phyloP scores from a whole-genome alignment of 495 filamentous ascomycete genomes.

The Penicillium subrubescens region DNA sequence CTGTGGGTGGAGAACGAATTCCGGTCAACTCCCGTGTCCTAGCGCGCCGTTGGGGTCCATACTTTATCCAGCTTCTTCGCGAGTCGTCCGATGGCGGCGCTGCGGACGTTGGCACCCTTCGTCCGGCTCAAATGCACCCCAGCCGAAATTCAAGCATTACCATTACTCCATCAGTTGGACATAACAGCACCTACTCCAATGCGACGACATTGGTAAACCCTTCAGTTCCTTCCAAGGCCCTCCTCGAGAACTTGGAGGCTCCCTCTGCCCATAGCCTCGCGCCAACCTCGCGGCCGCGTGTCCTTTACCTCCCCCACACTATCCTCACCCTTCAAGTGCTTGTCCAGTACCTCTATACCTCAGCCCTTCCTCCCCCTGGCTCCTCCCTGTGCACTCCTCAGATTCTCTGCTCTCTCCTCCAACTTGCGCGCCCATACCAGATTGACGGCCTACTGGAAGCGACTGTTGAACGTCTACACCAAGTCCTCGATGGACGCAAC shows the following conservation, averaged over 20 bases:
- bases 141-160: slow-evolving; percentile 81
- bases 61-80: slow-evolving; percentile 85
- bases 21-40: slow-evolving; percentile 91
- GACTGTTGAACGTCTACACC: slow-evolving; percentile 86
- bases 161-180: slow-evolving; percentile 71
- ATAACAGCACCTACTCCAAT: slow-evolving; percentile 61
- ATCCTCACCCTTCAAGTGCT: slow-evolving; percentile 83
- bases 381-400: slow-evolving; percentile 89
- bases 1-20: slow-evolving; percentile 85
- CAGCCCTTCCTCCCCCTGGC: slow-evolving; percentile 72
- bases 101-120: slow-evolving; percentile 56
- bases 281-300: slow-evolving; percentile 75
- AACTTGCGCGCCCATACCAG: slow-evolving; percentile 90
- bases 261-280: slow-evolving; percentile 56
- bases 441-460: slow-evolving; percentile 91
- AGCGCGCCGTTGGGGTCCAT: slow-evolving; percentile 88
- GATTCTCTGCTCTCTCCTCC: slow-evolving; percentile 91
- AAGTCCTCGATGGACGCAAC: slow-evolving; percentile 86
- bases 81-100: slow-evolving; percentile 61
- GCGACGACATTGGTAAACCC: slow-evolving; percentile 59
- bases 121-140: slow-evolving; percentile 44
- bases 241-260: slow-evolving; percentile 46
- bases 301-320: slow-evolving; percentile 92
- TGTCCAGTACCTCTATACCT: slow-evolving; percentile 91
- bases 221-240: slow-evolving; percentile 46